Percentiles rank a stretch among this genome's conserved stretches.
phyloP scores from a whole-genome alignment of 371 early-diverging fungal genomes.

The Mortierella sp. region DNA sequence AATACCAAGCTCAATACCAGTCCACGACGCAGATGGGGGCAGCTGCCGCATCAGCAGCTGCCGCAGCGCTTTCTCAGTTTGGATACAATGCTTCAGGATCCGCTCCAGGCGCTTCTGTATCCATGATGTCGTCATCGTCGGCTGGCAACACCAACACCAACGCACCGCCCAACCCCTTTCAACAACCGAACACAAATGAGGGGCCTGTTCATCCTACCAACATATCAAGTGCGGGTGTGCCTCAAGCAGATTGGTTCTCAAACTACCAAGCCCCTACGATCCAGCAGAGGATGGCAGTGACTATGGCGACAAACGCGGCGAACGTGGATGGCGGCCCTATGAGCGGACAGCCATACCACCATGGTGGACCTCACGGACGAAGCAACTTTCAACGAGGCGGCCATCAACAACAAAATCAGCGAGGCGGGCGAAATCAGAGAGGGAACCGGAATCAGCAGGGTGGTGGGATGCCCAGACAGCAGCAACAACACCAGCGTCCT shows the following conservation, averaged over 20 bases:
- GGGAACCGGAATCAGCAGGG: not conserved
- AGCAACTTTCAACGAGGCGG: slow-evolving; percentile 7
- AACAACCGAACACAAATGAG: not conserved
- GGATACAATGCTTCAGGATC: slow-evolving; percentile 10
- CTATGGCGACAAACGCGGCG: slow-evolving; percentile 25
- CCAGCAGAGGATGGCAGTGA: slow-evolving; percentile 41
- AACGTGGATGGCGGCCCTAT: not conserved
- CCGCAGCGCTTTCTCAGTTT: slow-evolving; percentile 30
- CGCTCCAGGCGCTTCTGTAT: not conserved
- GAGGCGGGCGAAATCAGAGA: slow-evolving; percentile 13
- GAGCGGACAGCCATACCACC: not conserved
- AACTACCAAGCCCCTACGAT: slow-evolving; percentile 33
- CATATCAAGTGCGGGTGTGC: not conserved
- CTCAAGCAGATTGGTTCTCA: slow-evolving; percentile 37
- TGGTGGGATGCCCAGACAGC: not conserved
- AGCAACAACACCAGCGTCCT: not conserved
- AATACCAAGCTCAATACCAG: slow-evolving; percentile 49
- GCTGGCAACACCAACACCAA: not conserved
- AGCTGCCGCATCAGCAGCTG: slow-evolving; percentile 46
- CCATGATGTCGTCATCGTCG: not conserved
- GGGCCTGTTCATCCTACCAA: not conserved
- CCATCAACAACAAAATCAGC: slow-evolving; percentile 18
- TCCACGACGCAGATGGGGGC: slow-evolving; percentile 43
- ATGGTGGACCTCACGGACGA: slow-evolving; percentile 8
- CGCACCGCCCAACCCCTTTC: not conserved